Evolutionary conservation across 495 filamentous ascomycete genomes (phyloP).

Genomic region (Cairneyella variabilis): DNA sequence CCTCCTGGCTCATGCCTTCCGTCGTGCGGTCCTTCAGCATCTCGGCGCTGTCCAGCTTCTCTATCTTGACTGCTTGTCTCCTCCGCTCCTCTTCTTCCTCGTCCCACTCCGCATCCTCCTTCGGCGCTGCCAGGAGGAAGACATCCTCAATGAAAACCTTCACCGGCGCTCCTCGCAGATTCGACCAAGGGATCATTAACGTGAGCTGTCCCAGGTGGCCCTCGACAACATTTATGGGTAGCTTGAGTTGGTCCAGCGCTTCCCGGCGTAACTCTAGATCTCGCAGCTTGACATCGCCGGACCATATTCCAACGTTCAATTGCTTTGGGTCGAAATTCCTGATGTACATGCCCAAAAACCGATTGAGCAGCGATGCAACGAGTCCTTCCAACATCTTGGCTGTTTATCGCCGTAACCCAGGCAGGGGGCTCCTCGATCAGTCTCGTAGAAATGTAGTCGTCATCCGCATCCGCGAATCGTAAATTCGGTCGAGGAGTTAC

Average conservation of each 20-base stretch:
- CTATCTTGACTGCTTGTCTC: slow-evolving; percentile 86
- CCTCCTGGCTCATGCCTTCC: slow-evolving; percentile 91
- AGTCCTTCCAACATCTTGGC: slow-evolving; percentile 59
- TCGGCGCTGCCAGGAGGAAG: slow-evolving; percentile 87
- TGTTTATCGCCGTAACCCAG: slow-evolving; percentile 48
- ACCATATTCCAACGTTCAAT: slow-evolving; percentile 97
- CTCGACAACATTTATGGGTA: slow-evolving; percentile 94
- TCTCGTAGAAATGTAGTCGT: slow-evolving; percentile 14
- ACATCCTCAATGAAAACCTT: slow-evolving; percentile 96
- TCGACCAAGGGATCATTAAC: slow-evolving; percentile 92
- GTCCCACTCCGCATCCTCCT: slow-evolving; percentile 89
- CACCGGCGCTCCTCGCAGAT: slow-evolving; percentile 88
- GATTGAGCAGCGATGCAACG: slow-evolving; percentile 88
- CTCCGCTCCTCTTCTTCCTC: slow-evolving; percentile 84
- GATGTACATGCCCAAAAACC: slow-evolving; percentile 98
- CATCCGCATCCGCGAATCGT: slow-evolving; percentile 8
- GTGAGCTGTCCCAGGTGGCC: slow-evolving; percentile 90
- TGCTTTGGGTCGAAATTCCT: slow-evolving; percentile 97
- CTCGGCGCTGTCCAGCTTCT: slow-evolving; percentile 94
- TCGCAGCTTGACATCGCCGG: slow-evolving; percentile 88
- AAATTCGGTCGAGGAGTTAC: neutral
- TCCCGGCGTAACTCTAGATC: slow-evolving; percentile 90
- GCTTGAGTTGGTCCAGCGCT: slow-evolving; percentile 91
- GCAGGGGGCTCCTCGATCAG: slow-evolving; percentile 36
- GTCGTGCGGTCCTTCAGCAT: slow-evolving; percentile 82